These are phyloP conservation scores for Limnanthes douglasii DNA, from an alignment of 345 rosid species.

Conservation along the genomic window DNA sequence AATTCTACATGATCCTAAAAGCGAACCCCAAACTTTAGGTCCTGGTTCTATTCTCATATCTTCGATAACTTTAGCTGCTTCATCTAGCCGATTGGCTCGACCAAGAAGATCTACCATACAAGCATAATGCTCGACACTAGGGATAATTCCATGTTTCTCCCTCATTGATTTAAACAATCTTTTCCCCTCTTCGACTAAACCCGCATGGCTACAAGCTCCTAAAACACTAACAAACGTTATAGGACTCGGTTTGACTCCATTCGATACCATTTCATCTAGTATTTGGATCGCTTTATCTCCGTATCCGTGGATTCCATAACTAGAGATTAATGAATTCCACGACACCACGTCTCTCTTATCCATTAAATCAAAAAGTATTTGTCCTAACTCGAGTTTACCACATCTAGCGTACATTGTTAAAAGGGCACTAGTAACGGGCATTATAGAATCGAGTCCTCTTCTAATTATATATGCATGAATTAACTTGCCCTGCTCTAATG, in stretches of 20 bases:
- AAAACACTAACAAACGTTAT: constrained; percentile 56
- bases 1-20: constrained; percentile 81
- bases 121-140: constrained; percentile 82
- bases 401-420: constrained; percentile 75
- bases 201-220: constrained; percentile 94
- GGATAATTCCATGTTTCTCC: constrained; percentile 36
- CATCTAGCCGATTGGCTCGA: constrained; percentile 71
- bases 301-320: constrained; percentile 72
- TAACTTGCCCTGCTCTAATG: constrained; percentile 69
- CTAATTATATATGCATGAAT: constrained; percentile 68
- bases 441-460: constrained; percentile 57
- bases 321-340: constrained; percentile 79
- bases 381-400: constrained; percentile 58
- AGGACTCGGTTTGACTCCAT: constrained; percentile 46
- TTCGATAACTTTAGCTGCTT: constrained; percentile 53
- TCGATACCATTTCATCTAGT: constrained; percentile 48
- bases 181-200: constrained; percentile 76
- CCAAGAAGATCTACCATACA: constrained; percentile 97
- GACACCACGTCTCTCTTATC: constrained; percentile 57
- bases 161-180: constrained; percentile 43
- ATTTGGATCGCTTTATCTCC: constrained; percentile 55
- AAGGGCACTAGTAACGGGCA: constrained; percentile 70
- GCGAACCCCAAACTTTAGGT: constrained; percentile 83
- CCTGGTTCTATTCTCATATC: constrained; percentile 66
- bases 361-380: constrained; percentile 51